Base-by-base conservation (phyloP, 2,329 filamentous ascomycete species). In the Rhinocladiella mackenziei region DNA sequence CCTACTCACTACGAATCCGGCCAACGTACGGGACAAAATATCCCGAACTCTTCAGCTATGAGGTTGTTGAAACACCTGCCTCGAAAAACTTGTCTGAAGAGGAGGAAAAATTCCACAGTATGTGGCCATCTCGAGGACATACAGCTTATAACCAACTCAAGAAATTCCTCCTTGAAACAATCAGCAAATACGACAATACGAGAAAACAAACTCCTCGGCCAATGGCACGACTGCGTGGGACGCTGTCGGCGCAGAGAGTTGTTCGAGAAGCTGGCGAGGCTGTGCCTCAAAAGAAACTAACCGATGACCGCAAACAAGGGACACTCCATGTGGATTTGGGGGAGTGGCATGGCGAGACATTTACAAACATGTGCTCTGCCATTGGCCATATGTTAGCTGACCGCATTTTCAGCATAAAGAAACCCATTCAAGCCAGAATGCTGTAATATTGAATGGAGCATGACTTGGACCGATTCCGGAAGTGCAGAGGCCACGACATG, bases 271-370 rank as follows among this genome's bases (percentile, higher is more conserved):
- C 86, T 0, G 73, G 78, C 22, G 75, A 80, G 42, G 66, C 69
- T 20, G 86, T 86, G 57, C 78, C 69, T 18, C 76, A 75, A 1
- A 78, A 76, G 60, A 77, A 45, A 20, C 29, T 54, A 17, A 53
- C 48, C 14, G 53, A 55, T 29, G 55, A 54, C 17, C 45, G 54
- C n/a, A 48, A 50, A 40, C 44, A 57, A 30, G 55, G 53, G n/a
- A 7, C 62, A 71, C 20, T 72, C 79, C 45, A 72, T 94, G 1
- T 94, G 86, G 86, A 87, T 92, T n/a, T 52, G 81, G 81, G 40
- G 87, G 94, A 63, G 74, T 94, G 3, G 87, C 86, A 0, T 92
- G 87, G 87, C 73, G 87, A 10, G 87, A 94, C 58, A 94, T 94
- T 59, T 94, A 94, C 67, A 87, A 83, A 58, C 86, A 92, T 61